Base-by-base conservation (phyloP, 169 alveolate species). In the Amoebophrya sp. region DNA sequence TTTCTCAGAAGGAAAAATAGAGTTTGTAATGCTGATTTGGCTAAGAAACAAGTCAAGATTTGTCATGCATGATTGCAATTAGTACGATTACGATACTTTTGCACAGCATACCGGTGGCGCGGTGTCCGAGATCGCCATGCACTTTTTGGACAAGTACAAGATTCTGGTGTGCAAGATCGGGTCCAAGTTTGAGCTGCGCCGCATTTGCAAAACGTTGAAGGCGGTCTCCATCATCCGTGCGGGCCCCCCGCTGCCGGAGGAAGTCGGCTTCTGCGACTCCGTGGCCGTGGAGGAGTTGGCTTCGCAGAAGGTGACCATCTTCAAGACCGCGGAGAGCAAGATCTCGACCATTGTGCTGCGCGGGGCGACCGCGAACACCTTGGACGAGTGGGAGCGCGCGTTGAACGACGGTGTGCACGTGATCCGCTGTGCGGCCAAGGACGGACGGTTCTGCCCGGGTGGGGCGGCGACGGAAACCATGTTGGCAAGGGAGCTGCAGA, bases 361-460 rank as follows among this genome's bases (percentile, higher is more conserved):
- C 96, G 99, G 99, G 12, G 97, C 99, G 29, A 98, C 99, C 0
- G 96, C 96, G 94, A 97, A 97, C 94, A 93, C 97, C 89, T 94
- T 99, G 89, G 99, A 99, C 92, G 99, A 99, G 95, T 97, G 98
- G 92, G 99, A 98, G 95, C 96, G 99, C 94, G 99, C 99, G 35
- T 96, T 99, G 40, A 99, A 97, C 94, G 98, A 97, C 93, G 98
- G 98, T 66, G 98, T 97, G 54, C 95, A 96, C 93, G 95, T 96
- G 32, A 95, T 96, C 47, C 90, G 92, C 89, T 93, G 94, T 23
- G 91, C 90, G 35, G 77, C 94, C 3, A 90, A 90, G 53, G 94
- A 93, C 88, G 77, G 90, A 3, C 90, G 93, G n/a, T 92, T 93
- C 90, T 94, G 92, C 90, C 92, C 95, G 0, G 95, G 95, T 33